These are phyloP conservation scores for Lenzites betulinus DNA, from an alignment of 768 basidiomycete genomes.

Conservation along the genomic window DNA sequence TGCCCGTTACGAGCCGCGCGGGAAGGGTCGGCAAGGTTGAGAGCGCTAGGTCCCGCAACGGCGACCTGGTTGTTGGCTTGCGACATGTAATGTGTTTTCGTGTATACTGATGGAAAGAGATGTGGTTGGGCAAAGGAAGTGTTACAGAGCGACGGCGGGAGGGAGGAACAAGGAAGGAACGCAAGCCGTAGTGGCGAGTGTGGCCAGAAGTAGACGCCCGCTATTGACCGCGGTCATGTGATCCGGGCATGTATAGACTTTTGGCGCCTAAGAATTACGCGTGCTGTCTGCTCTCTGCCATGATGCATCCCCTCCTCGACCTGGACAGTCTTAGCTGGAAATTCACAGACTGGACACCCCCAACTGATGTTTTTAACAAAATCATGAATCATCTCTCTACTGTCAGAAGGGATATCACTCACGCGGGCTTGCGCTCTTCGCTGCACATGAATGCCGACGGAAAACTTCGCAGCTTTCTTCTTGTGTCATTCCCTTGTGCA, in stretches of 20 bases:
- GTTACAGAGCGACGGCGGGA: background rate
- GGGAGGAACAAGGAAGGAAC: background rate
- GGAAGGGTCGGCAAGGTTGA: conserved; percentile 35
- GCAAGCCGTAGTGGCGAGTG: background rate
- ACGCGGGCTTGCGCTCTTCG: background rate
- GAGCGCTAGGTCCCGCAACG: conserved; percentile 44
- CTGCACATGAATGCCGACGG: background rate
- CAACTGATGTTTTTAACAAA: background rate
- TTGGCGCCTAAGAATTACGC: background rate
- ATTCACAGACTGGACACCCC: background rate
- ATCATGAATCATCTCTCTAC: background rate
- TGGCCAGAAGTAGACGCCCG: background rate
- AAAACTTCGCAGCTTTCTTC: background rate
- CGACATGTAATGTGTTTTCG: conserved; percentile 36
- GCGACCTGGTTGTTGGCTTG: conserved; percentile 55
- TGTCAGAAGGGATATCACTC: background rate
- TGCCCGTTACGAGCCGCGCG: conserved; percentile 45
- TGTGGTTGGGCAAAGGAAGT: background rate
- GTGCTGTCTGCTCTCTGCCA: background rate
- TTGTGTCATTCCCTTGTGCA: background rate
- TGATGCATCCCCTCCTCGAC: background rate
- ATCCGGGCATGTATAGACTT: background rate
- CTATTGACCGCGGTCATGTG: background rate
- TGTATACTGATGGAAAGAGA: background rate
- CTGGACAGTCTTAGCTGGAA: background rate